Percentiles rank a stretch among this genome's conserved stretches.
Evolutionary conservation across 106 monocot species (phyloP).

Genomic region (Chionographis japonica): DNA sequence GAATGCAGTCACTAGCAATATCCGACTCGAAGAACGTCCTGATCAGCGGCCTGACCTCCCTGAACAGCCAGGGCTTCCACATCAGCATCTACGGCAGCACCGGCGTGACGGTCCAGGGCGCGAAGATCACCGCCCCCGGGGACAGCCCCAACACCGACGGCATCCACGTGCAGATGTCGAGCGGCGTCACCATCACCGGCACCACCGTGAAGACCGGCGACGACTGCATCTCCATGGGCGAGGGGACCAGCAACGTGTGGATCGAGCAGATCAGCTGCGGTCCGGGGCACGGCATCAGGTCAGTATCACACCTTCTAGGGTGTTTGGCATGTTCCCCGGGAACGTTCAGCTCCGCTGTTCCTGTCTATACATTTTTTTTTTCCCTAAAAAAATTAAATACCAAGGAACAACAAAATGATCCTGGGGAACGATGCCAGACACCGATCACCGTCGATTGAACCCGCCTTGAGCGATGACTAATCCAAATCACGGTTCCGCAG

Average conservation of each 20-base stretch:
- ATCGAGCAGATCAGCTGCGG: constrained; percentile 29
- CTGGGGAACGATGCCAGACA: too few species aligned
- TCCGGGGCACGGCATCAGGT: constrained; percentile 11
- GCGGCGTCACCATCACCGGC: constrained; percentile 19
- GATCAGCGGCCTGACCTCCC: constrained; percentile 21
- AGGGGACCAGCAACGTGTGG: constrained; percentile 19
- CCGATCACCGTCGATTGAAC: too few species aligned
- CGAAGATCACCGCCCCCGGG: constrained; percentile 23
- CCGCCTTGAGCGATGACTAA: too few species aligned
- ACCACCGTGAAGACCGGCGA: constrained; percentile 31
- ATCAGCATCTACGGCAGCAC: constrained; percentile 16
- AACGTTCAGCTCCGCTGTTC: too few species aligned
- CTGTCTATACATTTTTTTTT: too few species aligned
- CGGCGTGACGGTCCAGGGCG: constrained; percentile 8
- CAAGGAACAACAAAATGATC: too few species aligned
- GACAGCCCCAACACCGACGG: constrained; percentile 59
- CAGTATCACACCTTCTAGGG: too few species aligned
- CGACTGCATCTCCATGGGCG: constrained; percentile 39
- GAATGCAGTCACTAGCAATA: constrained; percentile 29
- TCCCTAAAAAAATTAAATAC: too few species aligned
- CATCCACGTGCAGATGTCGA: constrained; percentile 41
- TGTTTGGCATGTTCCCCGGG: too few species aligned
- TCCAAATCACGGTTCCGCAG: constrained; percentile 1
- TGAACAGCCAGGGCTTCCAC: constrained; percentile 41
- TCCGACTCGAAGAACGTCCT: constrained; percentile 16